Base-by-base conservation (phyloP, 208 protist species). In the Acanthamoeba lenticulata region DNA sequence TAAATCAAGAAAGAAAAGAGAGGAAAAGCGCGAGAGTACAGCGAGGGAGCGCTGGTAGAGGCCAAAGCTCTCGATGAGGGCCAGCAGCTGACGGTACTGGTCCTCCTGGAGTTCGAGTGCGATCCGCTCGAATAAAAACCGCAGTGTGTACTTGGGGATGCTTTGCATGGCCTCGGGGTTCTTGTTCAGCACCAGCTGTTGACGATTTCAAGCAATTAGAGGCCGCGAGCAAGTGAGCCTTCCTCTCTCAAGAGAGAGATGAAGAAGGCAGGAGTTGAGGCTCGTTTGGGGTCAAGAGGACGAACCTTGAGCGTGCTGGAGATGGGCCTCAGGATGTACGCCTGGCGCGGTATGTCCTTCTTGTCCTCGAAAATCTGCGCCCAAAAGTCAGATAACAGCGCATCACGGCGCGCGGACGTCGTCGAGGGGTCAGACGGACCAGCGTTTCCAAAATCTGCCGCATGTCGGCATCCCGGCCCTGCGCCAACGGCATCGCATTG, bases 181-280 rank as follows among this genome's bases (percentile, higher is more conserved):
- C 65, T 93, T 93, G 45, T 93, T 93, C 60, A 93, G 19, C n/a
- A 93, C 36, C 38, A 79, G 15, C 89, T 93, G 65, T n/a, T n/a
- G n/a, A n/a, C n/a, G n/a, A n/a, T n/a, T n/a, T n/a, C n/a, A n/a
- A n/a, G n/a, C n/a, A n/a, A n/a, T n/a, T n/a, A n/a, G n/a, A n/a
- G n/a, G n/a, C n/a, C n/a, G n/a, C n/a, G n/a, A n/a, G n/a, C n/a
- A n/a, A n/a, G n/a, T n/a, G n/a, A n/a, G n/a, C n/a, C n/a, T n/a
- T n/a, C n/a, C n/a, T n/a, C n/a, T n/a, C n/a, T n/a, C n/a, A n/a
- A n/a, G n/a, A n/a, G n/a, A n/a, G n/a, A n/a, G n/a, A n/a, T n/a
- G n/a, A n/a, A n/a, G n/a, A n/a, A n/a, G n/a, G n/a, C n/a, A n/a
- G n/a, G n/a, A n/a, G n/a, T n/a, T n/a, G n/a, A n/a, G n/a, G n/a